Conservation (phyloP, 176 grass and related monocot species). For the Melocanna baccifera region DNA sequence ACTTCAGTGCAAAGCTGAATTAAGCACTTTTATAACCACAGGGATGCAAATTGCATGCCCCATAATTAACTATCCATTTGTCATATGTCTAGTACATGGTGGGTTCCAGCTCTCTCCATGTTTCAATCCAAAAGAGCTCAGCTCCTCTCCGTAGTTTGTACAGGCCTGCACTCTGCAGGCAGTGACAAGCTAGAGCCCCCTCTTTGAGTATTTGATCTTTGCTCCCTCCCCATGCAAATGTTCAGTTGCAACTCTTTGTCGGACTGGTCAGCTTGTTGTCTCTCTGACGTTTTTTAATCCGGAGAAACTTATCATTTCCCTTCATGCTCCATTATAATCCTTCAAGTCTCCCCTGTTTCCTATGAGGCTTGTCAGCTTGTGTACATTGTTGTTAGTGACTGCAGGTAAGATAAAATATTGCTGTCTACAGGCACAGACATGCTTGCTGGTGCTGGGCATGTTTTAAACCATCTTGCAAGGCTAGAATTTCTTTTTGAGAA, state of each 20-base stretch:
- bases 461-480: not conserved
- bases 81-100: not conserved
- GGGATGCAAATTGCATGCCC: not conserved
- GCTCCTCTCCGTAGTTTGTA: not conserved
- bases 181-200: not conserved
- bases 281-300: not conserved
- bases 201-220: not conserved
- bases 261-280: not conserved
- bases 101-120: not conserved
- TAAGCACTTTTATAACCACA: not conserved
- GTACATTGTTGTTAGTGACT: slow-evolving; percentile 1
- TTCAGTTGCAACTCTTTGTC: not conserved
- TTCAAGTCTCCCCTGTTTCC: not conserved
- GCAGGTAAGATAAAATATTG: not conserved
- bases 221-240: not conserved
- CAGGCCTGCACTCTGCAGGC: not conserved
- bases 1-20: not conserved
- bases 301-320: not conserved
- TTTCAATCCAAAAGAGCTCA: not conserved
- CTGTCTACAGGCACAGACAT: not conserved
- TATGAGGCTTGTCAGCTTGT: not conserved
- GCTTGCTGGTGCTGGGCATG: not conserved
- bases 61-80: not conserved
- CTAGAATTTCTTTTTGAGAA: not conserved
- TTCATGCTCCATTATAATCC: not conserved